Evolutionary conservation across 1,139 yeast species (phyloP).

Genomic region (Hyphopichia pseudoburtonii): DNA sequence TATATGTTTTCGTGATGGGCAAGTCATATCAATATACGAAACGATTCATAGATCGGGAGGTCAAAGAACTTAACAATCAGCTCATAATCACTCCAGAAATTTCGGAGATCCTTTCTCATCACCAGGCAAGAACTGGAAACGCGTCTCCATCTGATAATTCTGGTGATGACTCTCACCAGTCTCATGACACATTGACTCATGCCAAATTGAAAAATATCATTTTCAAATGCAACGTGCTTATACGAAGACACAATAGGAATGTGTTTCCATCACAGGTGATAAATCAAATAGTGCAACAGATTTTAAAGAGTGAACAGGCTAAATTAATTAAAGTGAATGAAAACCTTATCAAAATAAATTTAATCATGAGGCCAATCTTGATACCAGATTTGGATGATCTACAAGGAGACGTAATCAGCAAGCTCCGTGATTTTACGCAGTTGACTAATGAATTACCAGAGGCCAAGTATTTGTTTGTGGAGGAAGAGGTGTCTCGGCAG

Average conservation of each 20-base stretch:
- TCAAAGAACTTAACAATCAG: conserved; percentile 2
- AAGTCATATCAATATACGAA: conserved; percentile 4
- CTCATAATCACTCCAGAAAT: conserved; percentile 1
- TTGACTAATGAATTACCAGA: conserved; percentile 36
- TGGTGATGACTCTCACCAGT: no score
- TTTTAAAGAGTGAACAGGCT: conserved; percentile 32
- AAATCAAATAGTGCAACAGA: conserved; percentile 37
- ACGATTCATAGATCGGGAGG: conserved; percentile 4
- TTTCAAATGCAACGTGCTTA: conserved; percentile 25
- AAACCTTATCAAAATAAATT: conserved; percentile 21
- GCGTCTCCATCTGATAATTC: no score
- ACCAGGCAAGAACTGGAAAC: not conserved
- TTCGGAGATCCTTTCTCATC: conserved; percentile 6
- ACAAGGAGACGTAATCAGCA: conserved; percentile 5
- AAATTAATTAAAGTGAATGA: conserved; percentile 29
- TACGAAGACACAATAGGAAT: conserved; percentile 30
- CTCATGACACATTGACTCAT: conserved; percentile 13
- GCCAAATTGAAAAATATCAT: conserved; percentile 24
- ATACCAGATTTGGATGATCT: conserved; percentile 22
- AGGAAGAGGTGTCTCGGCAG: not conserved
- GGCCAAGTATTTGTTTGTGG: conserved; percentile 25
- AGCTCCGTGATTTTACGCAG: conserved; percentile 18
- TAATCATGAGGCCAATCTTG: conserved; percentile 28
- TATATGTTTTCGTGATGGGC: no score
- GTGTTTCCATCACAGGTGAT: conserved; percentile 31